Conservation (phyloP, 352 stramenopile species). For the Globisporangium mamillatum region DNA sequence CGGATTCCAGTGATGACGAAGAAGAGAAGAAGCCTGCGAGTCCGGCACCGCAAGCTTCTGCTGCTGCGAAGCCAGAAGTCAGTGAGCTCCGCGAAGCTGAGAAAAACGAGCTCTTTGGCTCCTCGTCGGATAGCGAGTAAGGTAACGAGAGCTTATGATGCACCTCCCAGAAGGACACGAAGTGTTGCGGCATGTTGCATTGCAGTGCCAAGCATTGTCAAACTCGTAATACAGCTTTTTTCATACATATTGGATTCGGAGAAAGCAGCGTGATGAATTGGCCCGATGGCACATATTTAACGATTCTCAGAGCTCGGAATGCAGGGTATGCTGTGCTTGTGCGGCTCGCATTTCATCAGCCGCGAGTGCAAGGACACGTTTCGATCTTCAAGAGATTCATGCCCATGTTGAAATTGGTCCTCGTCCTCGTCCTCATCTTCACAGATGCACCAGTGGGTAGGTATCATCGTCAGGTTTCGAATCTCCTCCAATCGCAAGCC, state of each 20-base stretch:
- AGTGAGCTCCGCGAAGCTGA: constrained; percentile 46
- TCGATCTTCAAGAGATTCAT: background rate
- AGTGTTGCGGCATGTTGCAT: background rate
- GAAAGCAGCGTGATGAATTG: background rate
- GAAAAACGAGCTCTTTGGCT: constrained; percentile 85
- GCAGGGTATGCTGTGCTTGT: background rate
- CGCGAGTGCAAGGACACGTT: background rate
- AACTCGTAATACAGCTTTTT: background rate
- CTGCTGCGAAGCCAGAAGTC: constrained; percentile 8
- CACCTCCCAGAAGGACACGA: background rate
- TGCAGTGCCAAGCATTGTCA: background rate
- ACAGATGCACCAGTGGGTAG: background rate
- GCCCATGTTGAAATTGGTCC: background rate
- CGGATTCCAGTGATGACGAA: constrained; percentile 67
- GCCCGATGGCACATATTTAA: background rate
- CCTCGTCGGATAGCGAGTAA: constrained; percentile 80
- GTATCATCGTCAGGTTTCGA: background rate
- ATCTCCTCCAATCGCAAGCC: constrained; percentile 12
- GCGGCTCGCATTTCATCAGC: background rate
- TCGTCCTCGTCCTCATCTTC: background rate
- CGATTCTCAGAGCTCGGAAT: background rate
- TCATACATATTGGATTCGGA: background rate
- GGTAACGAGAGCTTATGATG: background rate
- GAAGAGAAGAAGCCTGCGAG: constrained; percentile 9
- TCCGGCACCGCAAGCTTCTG: background rate